Evolutionary conservation across 2,329 filamentous ascomycete species (phyloP), one percentile per base, ranked within the genome.

Genomic region (Colletotrichum scovillei): DNA sequence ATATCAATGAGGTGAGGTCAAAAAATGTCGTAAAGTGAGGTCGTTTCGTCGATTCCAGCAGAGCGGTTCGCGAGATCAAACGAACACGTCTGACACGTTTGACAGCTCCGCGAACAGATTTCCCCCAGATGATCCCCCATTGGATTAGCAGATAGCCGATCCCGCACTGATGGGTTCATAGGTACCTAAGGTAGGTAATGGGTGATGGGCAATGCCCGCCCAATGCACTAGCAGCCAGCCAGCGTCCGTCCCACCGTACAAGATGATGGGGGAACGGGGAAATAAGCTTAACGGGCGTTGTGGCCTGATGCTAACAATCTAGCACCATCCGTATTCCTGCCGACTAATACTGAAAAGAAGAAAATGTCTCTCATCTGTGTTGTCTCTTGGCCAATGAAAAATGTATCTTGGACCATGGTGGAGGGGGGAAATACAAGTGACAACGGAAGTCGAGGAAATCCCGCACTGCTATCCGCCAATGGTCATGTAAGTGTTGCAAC

Each of bases 281-380:
- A 70, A 62, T 73, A 73, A 73, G 71, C 71, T 73, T 73, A 73
- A 73, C 60, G 55, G 32, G 11, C 53, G 38, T 58, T 49, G 38
- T 69, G 65, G 66, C 30, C 42, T 60, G 55, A 63, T 69, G 53
- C 66, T 65, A 69, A 60, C 28, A 59, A 19, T 11, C 11, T 38
- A 32, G 35, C 16, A 56, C 67, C 22, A 22, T 35, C 22, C 8
- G 60, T 22, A 11, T n/a, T 19, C 19, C 38, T 19, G 4, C 38
- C 6, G 42, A 55, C 28, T 35, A 16, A 26, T 55, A 35, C 32
- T 35, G 35, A 58, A 22, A 11, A 22, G 49, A 24, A 16, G 22
- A 14, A 63, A 12, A 42, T 55, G 24, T 7, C 49, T 59, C 19
- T 35, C 2, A 49, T 46, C 0, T 49, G 64, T 42, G 22, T 11